A percentile compares a stretch with the other conserved stretches of the same genome.
These are phyloP conservation scores for Rhizopogon vulgaris DNA, from an alignment of 768 basidiomycete genomes.

Conservation along the genomic window DNA sequence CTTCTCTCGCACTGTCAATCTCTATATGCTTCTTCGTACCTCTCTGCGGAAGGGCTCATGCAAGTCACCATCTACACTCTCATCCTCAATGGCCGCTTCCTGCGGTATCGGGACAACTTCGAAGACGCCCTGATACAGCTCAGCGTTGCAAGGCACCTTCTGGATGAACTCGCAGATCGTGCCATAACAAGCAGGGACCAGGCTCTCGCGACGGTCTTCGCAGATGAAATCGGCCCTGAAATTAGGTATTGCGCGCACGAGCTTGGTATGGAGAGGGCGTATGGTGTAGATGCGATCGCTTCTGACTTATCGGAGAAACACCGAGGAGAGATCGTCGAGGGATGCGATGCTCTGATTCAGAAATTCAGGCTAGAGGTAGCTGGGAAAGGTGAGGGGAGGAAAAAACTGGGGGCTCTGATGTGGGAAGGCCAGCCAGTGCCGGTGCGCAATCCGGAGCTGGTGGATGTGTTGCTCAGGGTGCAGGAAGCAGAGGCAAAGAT, in stretches of 20 bases:
- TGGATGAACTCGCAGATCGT: slow-evolving; percentile 58
- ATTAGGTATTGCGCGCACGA: slow-evolving; percentile 92
- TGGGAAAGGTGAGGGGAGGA: slow-evolving; percentile 35
- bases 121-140: slow-evolving; percentile 72
- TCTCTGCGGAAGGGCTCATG: slow-evolving; percentile 53
- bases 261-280: slow-evolving; percentile 69
- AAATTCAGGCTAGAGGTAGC: slow-evolving; percentile 38
- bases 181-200: slow-evolving; percentile 78
- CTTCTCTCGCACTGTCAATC: slow-evolving; percentile 69
- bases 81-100: slow-evolving; percentile 75
- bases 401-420: slow-evolving; percentile 50
- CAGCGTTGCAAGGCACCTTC: slow-evolving; percentile 66
- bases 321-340: slow-evolving; percentile 56
- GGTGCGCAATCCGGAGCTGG: slow-evolving; percentile 85
- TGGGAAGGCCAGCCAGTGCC: slow-evolving; percentile 87
- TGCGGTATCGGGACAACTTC: slow-evolving; percentile 70
- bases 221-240: slow-evolving; percentile 86
- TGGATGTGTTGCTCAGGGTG: slow-evolving; percentile 77
- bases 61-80: slow-evolving; percentile 77
- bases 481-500: slow-evolving; percentile 71
- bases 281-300: slow-evolving; percentile 75
- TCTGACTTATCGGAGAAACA: slow-evolving; percentile 53
- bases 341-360: slow-evolving; percentile 49
- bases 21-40: slow-evolving; percentile 45
- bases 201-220: slow-evolving; percentile 77